phyloP scores from a whole-genome alignment of 192 early-diverging fungal species.

The Coemansia sp. region DNA sequence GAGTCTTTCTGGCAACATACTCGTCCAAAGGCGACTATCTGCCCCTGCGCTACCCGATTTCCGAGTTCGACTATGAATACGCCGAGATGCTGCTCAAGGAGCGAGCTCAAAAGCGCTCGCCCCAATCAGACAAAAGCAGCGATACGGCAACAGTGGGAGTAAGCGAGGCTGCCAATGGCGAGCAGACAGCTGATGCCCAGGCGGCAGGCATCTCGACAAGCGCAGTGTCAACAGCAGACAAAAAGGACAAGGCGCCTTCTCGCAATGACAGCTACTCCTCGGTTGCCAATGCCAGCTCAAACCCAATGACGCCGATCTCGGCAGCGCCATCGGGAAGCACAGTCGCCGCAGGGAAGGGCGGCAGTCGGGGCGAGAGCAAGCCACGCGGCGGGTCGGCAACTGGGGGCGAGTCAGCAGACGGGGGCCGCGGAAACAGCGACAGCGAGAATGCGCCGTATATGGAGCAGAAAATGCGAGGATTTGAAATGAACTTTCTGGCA shows the following conservation, averaged over 20 bases:
- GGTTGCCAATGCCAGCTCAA: constrained; percentile 17
- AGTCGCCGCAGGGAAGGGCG: neutral
- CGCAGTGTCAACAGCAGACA: neutral
- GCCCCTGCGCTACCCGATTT: constrained; percentile 42
- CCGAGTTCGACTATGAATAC: constrained; percentile 31
- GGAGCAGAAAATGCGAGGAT: constrained; percentile 59
- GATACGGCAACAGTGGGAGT: neutral
- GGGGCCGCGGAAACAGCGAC: neutral
- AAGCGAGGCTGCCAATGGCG: no score
- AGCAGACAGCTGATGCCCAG: no score
- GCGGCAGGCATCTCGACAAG: no score
- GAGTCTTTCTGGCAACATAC: constrained; percentile 51
- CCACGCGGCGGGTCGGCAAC: constrained; percentile 1
- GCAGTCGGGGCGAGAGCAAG: constrained; percentile 10
- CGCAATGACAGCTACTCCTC: constrained; percentile 26
- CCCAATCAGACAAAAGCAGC: constrained; percentile 7
- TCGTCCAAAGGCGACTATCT: constrained; percentile 52
- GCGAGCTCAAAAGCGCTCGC: constrained; percentile 9
- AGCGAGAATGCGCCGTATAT: constrained; percentile 10
- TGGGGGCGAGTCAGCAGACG: constrained; percentile 1
- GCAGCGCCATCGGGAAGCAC: constrained; percentile 2
- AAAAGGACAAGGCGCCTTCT: constrained; percentile 12
- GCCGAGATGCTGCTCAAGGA: constrained; percentile 25
- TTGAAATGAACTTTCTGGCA: constrained; percentile 73
- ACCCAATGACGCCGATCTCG: constrained; percentile 8